These are phyloP conservation scores for Penicillium sp. DNA, from an alignment of 2,329 filamentous ascomycete genomes.

Conservation along the genomic window DNA sequence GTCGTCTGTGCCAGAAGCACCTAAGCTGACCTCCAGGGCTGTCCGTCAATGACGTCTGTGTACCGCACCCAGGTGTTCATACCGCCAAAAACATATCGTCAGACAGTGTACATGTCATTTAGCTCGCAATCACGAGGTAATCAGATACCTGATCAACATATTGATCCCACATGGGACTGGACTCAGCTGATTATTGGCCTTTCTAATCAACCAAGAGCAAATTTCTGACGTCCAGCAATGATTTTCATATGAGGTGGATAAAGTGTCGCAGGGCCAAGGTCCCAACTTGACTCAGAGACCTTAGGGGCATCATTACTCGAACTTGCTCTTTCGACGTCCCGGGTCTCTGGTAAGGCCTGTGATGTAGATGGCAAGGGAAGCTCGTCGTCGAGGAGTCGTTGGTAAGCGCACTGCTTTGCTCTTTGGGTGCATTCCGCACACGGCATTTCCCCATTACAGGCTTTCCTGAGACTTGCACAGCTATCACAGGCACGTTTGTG, in stretches of 20 bases:
- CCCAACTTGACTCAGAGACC: background rate
- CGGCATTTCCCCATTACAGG: conserved; percentile 21
- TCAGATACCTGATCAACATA: too few species aligned
- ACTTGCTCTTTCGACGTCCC: background rate
- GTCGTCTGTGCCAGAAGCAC: background rate
- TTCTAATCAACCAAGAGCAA: background rate
- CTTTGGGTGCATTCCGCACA: conserved; percentile 23
- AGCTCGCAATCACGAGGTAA: background rate
- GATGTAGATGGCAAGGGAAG: background rate
- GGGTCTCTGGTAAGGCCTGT: background rate
- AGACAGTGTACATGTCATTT: background rate
- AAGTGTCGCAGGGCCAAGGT: conserved; percentile 2
- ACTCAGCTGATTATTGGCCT: accelerated
- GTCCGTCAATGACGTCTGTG: background rate
- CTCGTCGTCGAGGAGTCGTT: conserved; percentile 12
- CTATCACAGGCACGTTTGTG: conserved; percentile 30
- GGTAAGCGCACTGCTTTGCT: conserved; percentile 21
- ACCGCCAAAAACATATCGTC: background rate
- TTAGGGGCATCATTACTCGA: background rate
- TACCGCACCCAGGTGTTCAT: background rate
- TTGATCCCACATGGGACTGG: background rate
- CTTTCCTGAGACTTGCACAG: conserved; percentile 27
- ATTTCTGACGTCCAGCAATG: background rate
- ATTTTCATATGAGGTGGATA: background rate
- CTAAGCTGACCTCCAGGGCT: background rate